Evolutionary conservation across 176 grass and related monocot species (phyloP).

Genomic region (Bromus sterilis): DNA sequence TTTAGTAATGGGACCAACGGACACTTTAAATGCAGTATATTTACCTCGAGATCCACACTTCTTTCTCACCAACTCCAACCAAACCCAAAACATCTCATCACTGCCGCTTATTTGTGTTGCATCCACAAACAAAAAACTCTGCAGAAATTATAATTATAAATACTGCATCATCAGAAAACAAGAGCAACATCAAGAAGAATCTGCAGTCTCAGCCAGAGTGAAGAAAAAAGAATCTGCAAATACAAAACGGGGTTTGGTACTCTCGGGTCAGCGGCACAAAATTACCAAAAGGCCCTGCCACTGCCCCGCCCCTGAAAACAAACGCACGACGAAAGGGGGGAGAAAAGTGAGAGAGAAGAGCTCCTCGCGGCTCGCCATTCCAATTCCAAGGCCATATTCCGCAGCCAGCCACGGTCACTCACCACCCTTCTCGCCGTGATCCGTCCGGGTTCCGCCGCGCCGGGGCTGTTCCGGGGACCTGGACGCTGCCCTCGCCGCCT

Average conservation of each 20-base stretch:
- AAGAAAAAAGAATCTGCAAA: neutral
- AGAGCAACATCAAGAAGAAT: neutral
- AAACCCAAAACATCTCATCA: neutral
- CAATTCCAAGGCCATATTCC: neutral
- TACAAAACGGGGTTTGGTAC: neutral
- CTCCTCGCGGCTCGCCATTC: neutral
- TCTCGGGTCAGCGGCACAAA: neutral
- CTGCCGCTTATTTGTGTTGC: neutral
- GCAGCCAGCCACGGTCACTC: neutral
- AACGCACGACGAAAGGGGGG: neutral
- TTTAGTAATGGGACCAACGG: neutral
- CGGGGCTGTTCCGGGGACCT: no score
- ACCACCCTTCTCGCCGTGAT: neutral
- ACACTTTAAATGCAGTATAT: conserved; percentile 28
- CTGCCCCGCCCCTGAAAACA: neutral
- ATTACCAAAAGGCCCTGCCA: conserved; percentile 14
- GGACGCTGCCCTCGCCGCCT: neutral
- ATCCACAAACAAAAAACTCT: neutral
- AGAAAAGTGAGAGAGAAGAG: neutral
- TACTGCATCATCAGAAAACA: neutral
- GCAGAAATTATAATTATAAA: no score
- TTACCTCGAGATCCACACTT: conserved; percentile 46
- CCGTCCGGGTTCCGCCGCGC: neutral
- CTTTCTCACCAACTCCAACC: conserved; percentile 11
- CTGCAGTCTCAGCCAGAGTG: neutral